These are phyloP conservation scores for Nidularia pulvinata DNA, from an alignment of 768 basidiomycete genomes.

Conservation along the genomic window DNA sequence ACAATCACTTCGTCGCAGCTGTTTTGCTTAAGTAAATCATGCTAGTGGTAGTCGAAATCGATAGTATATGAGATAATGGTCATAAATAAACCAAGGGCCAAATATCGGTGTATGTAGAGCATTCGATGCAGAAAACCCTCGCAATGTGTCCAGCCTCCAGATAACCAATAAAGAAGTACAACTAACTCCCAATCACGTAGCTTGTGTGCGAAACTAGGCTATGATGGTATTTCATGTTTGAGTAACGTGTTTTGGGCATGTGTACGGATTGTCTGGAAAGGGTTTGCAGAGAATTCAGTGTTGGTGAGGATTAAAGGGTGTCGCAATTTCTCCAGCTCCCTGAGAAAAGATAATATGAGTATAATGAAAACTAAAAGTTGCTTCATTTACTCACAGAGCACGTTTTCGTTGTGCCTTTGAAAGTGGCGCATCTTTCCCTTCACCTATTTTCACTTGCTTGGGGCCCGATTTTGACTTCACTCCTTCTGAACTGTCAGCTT, in stretches of 20 bases:
- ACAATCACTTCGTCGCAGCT: too few relatives aligned
- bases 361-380: background rate
- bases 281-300: constrained; percentile 63
- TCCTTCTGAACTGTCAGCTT: constrained; percentile 11
- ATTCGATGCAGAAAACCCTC: too few relatives aligned
- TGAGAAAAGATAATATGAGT: constrained; percentile 24
- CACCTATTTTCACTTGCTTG: constrained; percentile 61
- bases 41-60: too few relatives aligned
- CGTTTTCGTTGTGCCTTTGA: constrained; percentile 65
- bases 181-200: too few relatives aligned
- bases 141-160: too few relatives aligned
- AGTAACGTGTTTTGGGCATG: constrained; percentile 81
- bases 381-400: constrained; percentile 52
- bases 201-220: too few relatives aligned
- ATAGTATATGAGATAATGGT: too few relatives aligned
- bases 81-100: too few relatives aligned
- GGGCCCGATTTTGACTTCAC: constrained; percentile 15
- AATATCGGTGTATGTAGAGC: too few relatives aligned
- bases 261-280: constrained; percentile 77
- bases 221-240: constrained; percentile 33
- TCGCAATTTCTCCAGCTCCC: constrained; percentile 65
- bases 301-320: constrained; percentile 71
- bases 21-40: too few relatives aligned
- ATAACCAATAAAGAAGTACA: too few relatives aligned
- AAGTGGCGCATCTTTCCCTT: constrained; percentile 59